phyloP scores from a whole-genome alignment of 371 early-diverging fungal species.

The Gilbertella persicaria region DNA sequence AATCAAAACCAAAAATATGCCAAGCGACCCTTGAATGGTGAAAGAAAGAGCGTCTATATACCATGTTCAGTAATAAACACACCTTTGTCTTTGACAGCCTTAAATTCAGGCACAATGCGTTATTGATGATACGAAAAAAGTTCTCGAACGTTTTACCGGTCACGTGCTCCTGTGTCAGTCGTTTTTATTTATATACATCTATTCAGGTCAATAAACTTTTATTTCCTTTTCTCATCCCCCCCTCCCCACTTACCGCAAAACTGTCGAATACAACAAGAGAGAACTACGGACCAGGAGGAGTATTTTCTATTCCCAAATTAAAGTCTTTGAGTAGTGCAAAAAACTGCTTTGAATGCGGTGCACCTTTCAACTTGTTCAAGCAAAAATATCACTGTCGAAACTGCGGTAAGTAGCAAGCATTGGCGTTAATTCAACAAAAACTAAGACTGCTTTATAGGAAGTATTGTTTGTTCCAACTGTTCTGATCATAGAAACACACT shows the following conservation, averaged over 20 bases:
- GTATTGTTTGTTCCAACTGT: slow-evolving; percentile 46
- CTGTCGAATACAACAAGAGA: slow-evolving; percentile 23
- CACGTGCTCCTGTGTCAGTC: neutral
- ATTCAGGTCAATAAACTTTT: neutral
- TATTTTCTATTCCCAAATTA: slow-evolving; percentile 42
- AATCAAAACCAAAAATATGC: slow-evolving; percentile 12
- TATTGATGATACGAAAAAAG: no score
- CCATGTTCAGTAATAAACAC: no score
- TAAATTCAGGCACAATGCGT: no score
- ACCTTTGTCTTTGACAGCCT: no score
- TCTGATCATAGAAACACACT: slow-evolving; percentile 37
- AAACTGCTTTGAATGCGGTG: slow-evolving; percentile 43
- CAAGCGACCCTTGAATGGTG: slow-evolving; percentile 25
- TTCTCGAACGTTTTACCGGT: neutral
- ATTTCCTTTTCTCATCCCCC: neutral
- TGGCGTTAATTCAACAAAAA: neutral
- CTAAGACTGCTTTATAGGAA: slow-evolving; percentile 26
- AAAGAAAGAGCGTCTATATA: no score
- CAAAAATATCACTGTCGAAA: slow-evolving; percentile 51
- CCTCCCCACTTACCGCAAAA: slow-evolving; percentile 1
- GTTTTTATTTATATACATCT: neutral
- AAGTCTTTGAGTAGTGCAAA: slow-evolving; percentile 29
- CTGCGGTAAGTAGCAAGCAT: slow-evolving; percentile 39
- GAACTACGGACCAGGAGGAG: slow-evolving; percentile 43
- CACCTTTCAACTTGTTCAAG: slow-evolving; percentile 38